A percentile compares a stretch with the other conserved stretches of the same genome.
Evolutionary conservation across 306 rosid species (phyloP).

Genomic region (Dalbergia oliveri): DNA sequence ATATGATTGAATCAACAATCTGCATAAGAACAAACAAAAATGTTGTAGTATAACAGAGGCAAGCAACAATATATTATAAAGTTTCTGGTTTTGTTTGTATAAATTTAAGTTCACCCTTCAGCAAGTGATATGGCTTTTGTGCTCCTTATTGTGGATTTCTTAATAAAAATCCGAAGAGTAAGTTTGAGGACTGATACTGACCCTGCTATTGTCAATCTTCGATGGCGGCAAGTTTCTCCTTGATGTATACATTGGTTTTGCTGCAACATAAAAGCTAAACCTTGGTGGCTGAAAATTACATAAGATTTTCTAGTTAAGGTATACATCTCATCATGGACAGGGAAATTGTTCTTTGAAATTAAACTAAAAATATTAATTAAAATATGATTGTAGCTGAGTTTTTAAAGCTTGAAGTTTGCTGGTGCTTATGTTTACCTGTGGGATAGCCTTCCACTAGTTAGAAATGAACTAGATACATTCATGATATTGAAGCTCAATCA

Average conservation of each 20-base stretch:
- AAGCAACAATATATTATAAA: background rate
- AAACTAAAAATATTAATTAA: slow-evolving; percentile 13
- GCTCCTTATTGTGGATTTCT: slow-evolving; percentile 14
- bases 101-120: background rate
- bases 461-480: slow-evolving; percentile 8
- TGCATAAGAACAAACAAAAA: slow-evolving; percentile 52
- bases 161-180: slow-evolving; percentile 9
- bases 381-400: slow-evolving; percentile 21
- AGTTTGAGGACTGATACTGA: slow-evolving; percentile 46
- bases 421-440: slow-evolving; percentile 28
- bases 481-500: slow-evolving; percentile 27
- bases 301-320: slow-evolving; percentile 36
- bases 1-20: slow-evolving; percentile 89
- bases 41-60: slow-evolving; percentile 5
- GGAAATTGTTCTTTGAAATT: slow-evolving; percentile 19
- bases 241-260: slow-evolving; percentile 90
- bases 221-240: slow-evolving; percentile 97
- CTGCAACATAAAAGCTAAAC: slow-evolving; percentile 88
- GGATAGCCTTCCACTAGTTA: slow-evolving; percentile 14
- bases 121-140: slow-evolving; percentile 12
- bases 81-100: slow-evolving; percentile 8
- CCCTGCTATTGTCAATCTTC: slow-evolving; percentile 89
- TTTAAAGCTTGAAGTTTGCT: slow-evolving; percentile 20
- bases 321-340: slow-evolving; percentile 3
- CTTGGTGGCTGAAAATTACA: slow-evolving; percentile 75